These are phyloP conservation scores for Passiflora organensis DNA, from an alignment of 345 rosid genomes.

Conservation along the genomic window DNA sequence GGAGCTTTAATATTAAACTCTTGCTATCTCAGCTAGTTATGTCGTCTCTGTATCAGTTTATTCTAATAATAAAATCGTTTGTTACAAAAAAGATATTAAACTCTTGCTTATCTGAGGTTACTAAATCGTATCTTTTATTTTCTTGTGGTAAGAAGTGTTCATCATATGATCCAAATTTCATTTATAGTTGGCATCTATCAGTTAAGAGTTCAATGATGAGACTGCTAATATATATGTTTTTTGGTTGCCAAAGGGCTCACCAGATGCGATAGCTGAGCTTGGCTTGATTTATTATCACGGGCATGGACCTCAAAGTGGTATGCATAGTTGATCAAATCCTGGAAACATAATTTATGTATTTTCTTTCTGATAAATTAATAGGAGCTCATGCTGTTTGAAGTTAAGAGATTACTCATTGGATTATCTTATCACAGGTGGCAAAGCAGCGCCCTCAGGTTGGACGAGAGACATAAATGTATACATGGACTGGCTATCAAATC, in stretches of 20 bases:
- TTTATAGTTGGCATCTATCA: background rate
- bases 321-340: background rate
- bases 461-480: background rate
- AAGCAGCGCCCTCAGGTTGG: background rate
- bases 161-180: too few species aligned
- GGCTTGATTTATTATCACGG: background rate
- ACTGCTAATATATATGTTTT: background rate
- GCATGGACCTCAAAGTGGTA: background rate
- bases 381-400: background rate
- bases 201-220: background rate
- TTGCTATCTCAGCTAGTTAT: too few species aligned
- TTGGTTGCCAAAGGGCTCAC: background rate
- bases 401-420: background rate
- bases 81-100: too few species aligned
- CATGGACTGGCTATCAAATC: background rate
- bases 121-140: too few species aligned
- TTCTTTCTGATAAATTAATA: background rate
- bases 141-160: too few species aligned
- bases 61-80: too few species aligned
- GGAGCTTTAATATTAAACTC: too few species aligned
- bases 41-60: too few species aligned
- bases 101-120: too few species aligned
- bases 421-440: background rate
- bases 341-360: background rate
- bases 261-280: background rate